Evolutionary conservation across 352 stramenopile genomes (phyloP).

Genomic region (Thraustochytrium sp.): DNA sequence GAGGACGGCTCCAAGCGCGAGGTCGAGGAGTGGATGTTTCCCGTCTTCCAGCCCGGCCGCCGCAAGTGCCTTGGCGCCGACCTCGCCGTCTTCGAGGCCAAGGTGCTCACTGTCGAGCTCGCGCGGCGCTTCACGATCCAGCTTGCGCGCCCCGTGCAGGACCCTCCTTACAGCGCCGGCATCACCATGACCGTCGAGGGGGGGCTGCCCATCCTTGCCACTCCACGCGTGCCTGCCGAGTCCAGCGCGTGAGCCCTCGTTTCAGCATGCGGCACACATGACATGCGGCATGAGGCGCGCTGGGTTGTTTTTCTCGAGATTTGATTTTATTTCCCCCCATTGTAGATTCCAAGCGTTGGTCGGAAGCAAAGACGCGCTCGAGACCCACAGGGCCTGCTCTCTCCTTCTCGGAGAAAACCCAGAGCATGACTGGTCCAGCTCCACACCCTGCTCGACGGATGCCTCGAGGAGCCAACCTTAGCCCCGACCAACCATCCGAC

Average conservation of each 20-base stretch:
- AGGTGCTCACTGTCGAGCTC: constrained; percentile 54
- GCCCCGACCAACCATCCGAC: no score
- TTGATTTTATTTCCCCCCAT: no score
- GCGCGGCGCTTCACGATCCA: neutral
- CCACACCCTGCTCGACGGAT: no score
- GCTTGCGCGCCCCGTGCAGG: neutral
- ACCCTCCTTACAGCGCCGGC: neutral
- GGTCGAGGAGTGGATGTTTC: constrained; percentile 58
- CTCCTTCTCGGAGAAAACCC: no score
- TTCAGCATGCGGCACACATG: no score
- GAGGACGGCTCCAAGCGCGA: constrained; percentile 54
- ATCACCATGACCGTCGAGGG: constrained; percentile 9
- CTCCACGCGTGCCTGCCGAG: neutral
- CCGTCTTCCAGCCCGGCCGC: constrained; percentile 62
- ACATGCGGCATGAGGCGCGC: no score
- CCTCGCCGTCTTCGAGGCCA: constrained; percentile 64
- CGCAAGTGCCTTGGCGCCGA: constrained; percentile 60
- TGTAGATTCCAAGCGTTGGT: no score
- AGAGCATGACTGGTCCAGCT: no score
- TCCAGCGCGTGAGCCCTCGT: neutral
- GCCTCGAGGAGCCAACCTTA: neutral
- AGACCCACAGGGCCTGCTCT: no score
- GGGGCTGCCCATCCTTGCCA: neutral
- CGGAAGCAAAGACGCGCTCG: no score
- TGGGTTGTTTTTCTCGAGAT: no score